Percentiles rank a stretch among this genome's conserved stretches.
Conservation (phyloP, 2,329 filamentous ascomycete species). For the Trichoderma arundinaceum region DNA sequence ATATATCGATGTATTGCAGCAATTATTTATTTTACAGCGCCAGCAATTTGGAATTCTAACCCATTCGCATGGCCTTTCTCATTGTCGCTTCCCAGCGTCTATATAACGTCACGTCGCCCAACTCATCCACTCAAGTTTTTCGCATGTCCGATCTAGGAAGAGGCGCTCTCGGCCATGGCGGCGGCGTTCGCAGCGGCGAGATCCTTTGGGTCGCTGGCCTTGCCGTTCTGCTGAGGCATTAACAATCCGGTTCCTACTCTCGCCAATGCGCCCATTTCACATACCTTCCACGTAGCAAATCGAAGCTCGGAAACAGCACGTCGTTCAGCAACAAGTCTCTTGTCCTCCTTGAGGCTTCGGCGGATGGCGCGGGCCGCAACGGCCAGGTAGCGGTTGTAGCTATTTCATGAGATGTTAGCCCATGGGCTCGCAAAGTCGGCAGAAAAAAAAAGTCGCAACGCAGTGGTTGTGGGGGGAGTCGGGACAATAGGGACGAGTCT, state of each 20-base stretch:
- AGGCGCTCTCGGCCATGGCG: slow-evolving; percentile 47
- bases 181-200: slow-evolving; percentile 64
- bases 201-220: slow-evolving; percentile 85
- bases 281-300: slow-evolving; percentile 94
- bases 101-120: slow-evolving; percentile 2
- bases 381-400: slow-evolving; percentile 99
- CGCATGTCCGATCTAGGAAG: slow-evolving; percentile 41
- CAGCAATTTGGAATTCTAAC: slow-evolving; percentile 38
- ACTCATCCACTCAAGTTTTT: slow-evolving; percentile 13
- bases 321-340: slow-evolving; percentile 84
- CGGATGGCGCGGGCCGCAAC: slow-evolving; percentile 94
- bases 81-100: slow-evolving; percentile 34
- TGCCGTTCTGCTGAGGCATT: slow-evolving; percentile 76
- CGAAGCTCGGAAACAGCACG: slow-evolving; percentile 87
- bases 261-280: slow-evolving; percentile 33
- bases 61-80: slow-evolving; percentile 36
- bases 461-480: neutral
- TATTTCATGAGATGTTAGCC: slow-evolving; percentile 54
- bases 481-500: neutral
- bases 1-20: slow-evolving; percentile 42
- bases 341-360: slow-evolving; percentile 94
- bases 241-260: neutral
- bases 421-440: slow-evolving; percentile 8
- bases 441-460: slow-evolving; percentile 20
- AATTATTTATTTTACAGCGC: slow-evolving; percentile 46